Percentiles rank a stretch among this genome's conserved stretches.
Evolutionary conservation across 306 rosid genomes (phyloP).

Genomic region (Gynostemma pentaphyllum): DNA sequence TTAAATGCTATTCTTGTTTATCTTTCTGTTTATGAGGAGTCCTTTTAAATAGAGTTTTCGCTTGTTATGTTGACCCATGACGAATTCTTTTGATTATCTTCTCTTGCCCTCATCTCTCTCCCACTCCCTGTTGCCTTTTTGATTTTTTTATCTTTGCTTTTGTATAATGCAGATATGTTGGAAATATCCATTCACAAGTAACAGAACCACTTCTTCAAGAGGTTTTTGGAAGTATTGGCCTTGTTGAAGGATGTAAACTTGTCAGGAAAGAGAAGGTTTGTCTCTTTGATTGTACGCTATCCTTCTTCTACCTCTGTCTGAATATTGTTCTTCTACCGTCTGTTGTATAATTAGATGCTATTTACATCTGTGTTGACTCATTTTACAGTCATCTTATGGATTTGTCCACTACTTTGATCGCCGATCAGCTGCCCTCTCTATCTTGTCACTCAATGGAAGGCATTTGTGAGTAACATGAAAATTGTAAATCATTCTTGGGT

Average conservation of each 20-base stretch:
- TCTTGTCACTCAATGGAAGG: slow-evolving; percentile 85
- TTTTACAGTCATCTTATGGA: slow-evolving; percentile 88
- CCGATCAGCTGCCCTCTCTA: slow-evolving; percentile 86
- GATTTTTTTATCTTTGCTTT: slow-evolving; percentile 28
- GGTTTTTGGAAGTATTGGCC: slow-evolving; percentile 86
- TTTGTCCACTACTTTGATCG: slow-evolving; percentile 92
- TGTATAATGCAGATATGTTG: slow-evolving; percentile 77
- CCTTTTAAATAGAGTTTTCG: not conserved
- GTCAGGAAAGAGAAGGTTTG: slow-evolving; percentile 86
- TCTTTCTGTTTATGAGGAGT: not conserved
- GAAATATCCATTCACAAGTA: slow-evolving; percentile 85
- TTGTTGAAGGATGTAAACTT: slow-evolving; percentile 86
- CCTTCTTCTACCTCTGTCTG: not conserved
- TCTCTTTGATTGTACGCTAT: not conserved
- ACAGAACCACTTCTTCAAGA: slow-evolving; percentile 97
- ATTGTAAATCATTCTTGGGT: too few species aligned
- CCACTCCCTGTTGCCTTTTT: slow-evolving; percentile 17
- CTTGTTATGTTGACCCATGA: not conserved
- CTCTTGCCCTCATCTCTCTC: not conserved
- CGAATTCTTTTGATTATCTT: slow-evolving; percentile 12
- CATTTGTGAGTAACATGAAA: slow-evolving; percentile 55
- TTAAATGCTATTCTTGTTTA: not conserved
- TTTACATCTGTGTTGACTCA: slow-evolving; percentile 2
- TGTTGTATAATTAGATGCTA: too few species aligned
- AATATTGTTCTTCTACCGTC: not conserved